phyloP scores from a whole-genome alignment of 2,329 filamentous ascomycete genomes.

The Rutstroemia sp. region DNA sequence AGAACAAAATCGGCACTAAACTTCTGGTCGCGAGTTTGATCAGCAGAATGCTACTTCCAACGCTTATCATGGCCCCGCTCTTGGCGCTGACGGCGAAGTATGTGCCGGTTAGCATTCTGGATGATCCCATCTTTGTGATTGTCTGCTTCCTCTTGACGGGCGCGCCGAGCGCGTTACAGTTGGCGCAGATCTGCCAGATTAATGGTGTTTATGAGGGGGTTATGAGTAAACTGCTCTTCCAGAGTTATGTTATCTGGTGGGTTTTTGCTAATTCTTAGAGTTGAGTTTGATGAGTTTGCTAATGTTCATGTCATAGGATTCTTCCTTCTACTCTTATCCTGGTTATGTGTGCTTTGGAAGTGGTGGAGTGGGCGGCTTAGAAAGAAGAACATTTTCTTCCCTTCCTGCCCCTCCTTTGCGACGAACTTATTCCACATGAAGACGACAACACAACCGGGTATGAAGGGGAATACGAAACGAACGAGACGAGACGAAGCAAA shows the following conservation, averaged over 20 bases:
- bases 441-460: neutral
- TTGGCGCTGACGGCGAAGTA: conserved; percentile 84
- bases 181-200: conserved; percentile 97
- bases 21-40: conserved; percentile 80
- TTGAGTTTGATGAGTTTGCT: neutral
- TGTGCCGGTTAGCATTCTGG: conserved; percentile 85
- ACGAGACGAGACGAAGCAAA: no score
- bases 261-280: conserved; percentile 28
- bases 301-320: conserved; percentile 51
- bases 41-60: conserved; percentile 88
- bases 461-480: no score
- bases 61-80: conserved; percentile 83
- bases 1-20: conserved; percentile 60
- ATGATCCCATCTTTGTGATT: conserved; percentile 96
- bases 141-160: conserved; percentile 95
- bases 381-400: neutral
- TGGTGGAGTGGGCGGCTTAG: conserved; percentile 74
- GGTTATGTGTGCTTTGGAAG: conserved; percentile 86
- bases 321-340: conserved; percentile 85
- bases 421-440: neutral
- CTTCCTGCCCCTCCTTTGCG: neutral
- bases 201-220: conserved; percentile 93
- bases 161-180: conserved; percentile 84
- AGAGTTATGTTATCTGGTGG: conserved; percentile 93
- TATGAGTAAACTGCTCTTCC: conserved; percentile 89